These are phyloP conservation scores for Globisporangium echinulatum DNA, from an alignment of 352 stramenopile genomes.

Conservation along the genomic window DNA sequence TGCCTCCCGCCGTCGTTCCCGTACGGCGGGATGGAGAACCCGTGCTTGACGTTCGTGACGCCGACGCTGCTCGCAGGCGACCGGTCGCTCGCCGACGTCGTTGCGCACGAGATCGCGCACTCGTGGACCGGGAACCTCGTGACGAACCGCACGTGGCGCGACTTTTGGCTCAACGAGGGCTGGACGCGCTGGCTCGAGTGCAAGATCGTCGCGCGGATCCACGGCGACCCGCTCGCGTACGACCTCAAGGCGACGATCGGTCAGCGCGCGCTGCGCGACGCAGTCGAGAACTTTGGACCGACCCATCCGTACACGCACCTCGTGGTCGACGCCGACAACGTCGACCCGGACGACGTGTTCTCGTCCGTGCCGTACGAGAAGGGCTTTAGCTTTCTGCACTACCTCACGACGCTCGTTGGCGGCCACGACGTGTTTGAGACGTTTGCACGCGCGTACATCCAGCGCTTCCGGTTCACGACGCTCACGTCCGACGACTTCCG, in stretches of 20 bases:
- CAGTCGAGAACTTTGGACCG: constrained; percentile 43
- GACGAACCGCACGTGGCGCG: constrained; percentile 93
- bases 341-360: constrained; percentile 96
- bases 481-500: constrained; percentile 81
- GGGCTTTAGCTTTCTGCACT: constrained; percentile 71
- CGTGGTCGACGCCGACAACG: constrained; percentile 74
- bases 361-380: constrained; percentile 96
- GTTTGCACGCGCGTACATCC: constrained; percentile 92
- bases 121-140: constrained; percentile 97
- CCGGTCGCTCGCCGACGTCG: constrained; percentile 92
- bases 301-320: constrained; percentile 85
- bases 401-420: constrained; percentile 60
- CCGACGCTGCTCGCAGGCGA: constrained; percentile 94
- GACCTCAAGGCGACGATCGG: constrained; percentile 56
- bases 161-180: constrained; percentile 99
- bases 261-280: constrained; percentile 30
- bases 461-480: constrained; percentile 84
- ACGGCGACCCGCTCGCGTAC: constrained; percentile 31
- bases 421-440: constrained; percentile 47
- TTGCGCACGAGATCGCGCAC: constrained; percentile 97
- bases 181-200: constrained; percentile 97
- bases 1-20: constrained; percentile 95
- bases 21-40: constrained; percentile 74
- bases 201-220: constrained; percentile 89
- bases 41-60: constrained; percentile 95